A percentile compares a stretch with the other conserved stretches of the same genome.
phyloP scores from a whole-genome alignment of 176 grass and related monocot species.

The Puccinellia tenuiflora region DNA sequence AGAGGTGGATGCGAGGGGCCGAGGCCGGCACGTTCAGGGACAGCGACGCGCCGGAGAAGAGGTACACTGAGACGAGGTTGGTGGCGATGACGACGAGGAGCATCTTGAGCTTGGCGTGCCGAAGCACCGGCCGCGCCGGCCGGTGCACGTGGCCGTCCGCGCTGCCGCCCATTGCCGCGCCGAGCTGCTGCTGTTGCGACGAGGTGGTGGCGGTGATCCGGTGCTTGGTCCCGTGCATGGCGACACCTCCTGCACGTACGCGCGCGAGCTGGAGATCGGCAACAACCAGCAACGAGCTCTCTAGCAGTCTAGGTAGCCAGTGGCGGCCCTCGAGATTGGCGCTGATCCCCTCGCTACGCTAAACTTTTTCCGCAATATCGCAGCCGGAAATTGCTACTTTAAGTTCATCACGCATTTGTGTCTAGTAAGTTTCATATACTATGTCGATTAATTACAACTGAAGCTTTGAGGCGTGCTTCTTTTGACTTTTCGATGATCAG shows the following conservation, averaged over 20 bases:
- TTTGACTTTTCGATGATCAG: slow-evolving; percentile 25
- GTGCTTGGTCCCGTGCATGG: slow-evolving; percentile 37
- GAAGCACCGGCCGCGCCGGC: background rate
- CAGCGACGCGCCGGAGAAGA: slow-evolving; percentile 67
- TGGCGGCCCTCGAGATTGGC: slow-evolving; percentile 23
- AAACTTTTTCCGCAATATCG: background rate
- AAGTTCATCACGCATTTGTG: background rate
- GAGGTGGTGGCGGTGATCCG: slow-evolving; percentile 12
- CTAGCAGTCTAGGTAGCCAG: background rate
- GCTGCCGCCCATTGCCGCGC: background rate
- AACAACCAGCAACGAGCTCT: background rate
- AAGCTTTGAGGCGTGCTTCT: background rate
- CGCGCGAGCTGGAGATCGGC: background rate
- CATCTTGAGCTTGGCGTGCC: slow-evolving; percentile 51
- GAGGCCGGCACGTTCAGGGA: slow-evolving; percentile 42
- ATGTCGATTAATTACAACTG: background rate
- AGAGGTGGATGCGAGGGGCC: slow-evolving; percentile 69
- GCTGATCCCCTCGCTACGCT: background rate
- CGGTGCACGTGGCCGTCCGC: background rate
- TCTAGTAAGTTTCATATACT: background rate
- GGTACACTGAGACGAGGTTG: slow-evolving; percentile 69
- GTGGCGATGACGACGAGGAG: slow-evolving; percentile 57
- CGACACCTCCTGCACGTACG: background rate
- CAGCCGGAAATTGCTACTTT: background rate
- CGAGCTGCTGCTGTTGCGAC: background rate